These are phyloP conservation scores for Dryadomyces quercivorus DNA, from an alignment of 2,329 filamentous ascomycete genomes.

Conservation along the genomic window DNA sequence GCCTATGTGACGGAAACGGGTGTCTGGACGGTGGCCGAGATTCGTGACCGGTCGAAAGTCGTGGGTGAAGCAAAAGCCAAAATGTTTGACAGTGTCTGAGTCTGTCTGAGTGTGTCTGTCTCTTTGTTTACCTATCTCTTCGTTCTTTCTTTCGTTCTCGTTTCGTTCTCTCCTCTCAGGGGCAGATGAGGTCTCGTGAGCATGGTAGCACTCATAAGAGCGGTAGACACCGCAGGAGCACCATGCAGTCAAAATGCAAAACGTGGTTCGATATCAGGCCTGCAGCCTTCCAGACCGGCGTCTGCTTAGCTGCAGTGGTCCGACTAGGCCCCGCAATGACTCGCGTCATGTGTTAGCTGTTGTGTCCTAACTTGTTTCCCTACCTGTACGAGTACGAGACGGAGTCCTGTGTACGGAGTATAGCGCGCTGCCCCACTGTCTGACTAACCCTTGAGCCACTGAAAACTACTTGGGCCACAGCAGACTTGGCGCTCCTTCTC, in stretches of 20 bases:
- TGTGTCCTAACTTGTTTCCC: no score
- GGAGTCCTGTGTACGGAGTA: no score
- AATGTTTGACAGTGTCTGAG: background rate
- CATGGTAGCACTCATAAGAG: no score
- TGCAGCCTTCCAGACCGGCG: background rate
- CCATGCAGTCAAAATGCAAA: no score
- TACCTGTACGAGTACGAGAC: no score
- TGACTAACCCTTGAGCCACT: background rate
- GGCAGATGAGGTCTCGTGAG: no score
- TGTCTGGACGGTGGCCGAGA: conserved; percentile 24
- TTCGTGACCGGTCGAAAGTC: conserved; percentile 25
- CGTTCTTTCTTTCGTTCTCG: no score
- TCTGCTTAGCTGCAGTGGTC: background rate
- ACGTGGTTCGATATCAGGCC: no score
- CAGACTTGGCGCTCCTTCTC: background rate
- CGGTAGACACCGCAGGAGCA: no score
- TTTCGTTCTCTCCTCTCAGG: no score
- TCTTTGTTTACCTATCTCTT: no score
- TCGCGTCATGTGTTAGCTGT: background rate
- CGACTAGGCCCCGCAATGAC: background rate
- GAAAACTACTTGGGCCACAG: background rate
- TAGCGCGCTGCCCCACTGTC: background rate
- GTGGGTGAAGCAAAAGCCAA: conserved; percentile 14
- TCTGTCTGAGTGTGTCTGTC: no score
- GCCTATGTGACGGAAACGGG: conserved; percentile 44